Conservation (phyloP, 805 yeast species). For the Saturnispora hagleri region DNA sequence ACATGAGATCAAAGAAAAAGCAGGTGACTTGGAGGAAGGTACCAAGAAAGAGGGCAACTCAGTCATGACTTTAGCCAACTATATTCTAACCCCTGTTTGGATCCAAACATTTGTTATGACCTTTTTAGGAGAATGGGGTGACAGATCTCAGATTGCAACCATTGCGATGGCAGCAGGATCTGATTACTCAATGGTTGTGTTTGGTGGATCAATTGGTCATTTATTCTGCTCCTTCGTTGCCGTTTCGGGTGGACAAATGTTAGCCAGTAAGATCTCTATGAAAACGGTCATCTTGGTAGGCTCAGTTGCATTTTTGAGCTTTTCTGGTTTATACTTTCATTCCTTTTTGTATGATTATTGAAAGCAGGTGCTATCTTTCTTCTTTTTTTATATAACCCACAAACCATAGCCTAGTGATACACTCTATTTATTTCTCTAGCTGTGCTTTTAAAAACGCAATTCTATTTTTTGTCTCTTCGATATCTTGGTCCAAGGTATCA, state of each 20-base stretch:
- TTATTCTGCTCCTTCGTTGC: constrained; percentile 81
- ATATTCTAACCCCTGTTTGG: constrained; percentile 79
- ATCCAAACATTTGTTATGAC: constrained; percentile 93
- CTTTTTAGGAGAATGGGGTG: constrained; percentile 98
- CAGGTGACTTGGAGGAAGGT: constrained; percentile 52
- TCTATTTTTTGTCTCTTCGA: not conserved
- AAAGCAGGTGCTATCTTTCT: not conserved
- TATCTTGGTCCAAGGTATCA: constrained; percentile 4
- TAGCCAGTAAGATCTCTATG: constrained; percentile 85
- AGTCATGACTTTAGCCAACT: constrained; percentile 29
- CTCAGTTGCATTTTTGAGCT: constrained; percentile 73
- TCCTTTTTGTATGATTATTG: constrained; percentile 41
- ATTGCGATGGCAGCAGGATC: constrained; percentile 98
- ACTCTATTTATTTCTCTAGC: not conserved
- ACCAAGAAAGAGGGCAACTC: not conserved
- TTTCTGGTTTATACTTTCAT: constrained; percentile 70
- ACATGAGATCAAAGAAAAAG: constrained; percentile 40
- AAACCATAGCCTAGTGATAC: not conserved
- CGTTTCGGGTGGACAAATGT: constrained; percentile 81
- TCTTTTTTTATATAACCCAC: not conserved
- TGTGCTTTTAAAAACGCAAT: not conserved
- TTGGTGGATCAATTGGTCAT: constrained; percentile 89
- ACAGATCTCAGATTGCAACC: constrained; percentile 94
- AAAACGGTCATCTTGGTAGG: constrained; percentile 90
- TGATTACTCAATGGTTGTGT: constrained; percentile 78